Evolutionary conservation across 352 stramenopile species (phyloP).

Genomic region (Phytopythium litorale): DNA sequence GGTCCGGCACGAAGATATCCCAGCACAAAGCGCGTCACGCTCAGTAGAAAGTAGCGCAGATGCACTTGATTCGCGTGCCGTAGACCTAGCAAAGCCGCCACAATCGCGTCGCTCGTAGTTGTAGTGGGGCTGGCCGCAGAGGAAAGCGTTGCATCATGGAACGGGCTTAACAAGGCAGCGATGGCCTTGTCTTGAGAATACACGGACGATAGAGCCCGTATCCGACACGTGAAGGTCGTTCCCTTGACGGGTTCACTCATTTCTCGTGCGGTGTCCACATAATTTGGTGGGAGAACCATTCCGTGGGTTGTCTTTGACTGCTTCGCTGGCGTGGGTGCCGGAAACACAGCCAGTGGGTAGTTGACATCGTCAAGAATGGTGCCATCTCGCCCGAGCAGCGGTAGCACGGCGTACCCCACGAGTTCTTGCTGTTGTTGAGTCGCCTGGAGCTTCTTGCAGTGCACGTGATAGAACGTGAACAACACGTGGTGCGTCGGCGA

Average conservation of each 20-base stretch:
- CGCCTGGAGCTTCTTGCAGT: slow-evolving; percentile 72
- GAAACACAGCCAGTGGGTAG: slow-evolving; percentile 35
- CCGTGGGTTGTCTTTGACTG: slow-evolving; percentile 11
- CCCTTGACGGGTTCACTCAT: slow-evolving; percentile 29
- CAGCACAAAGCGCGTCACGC: slow-evolving; percentile 40
- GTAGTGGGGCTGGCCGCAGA: background rate
- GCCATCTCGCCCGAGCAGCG: slow-evolving; percentile 43
- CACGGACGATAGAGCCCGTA: slow-evolving; percentile 45
- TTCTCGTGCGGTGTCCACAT: slow-evolving; percentile 30
- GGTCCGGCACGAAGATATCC: slow-evolving; percentile 45
- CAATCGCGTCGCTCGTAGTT: slow-evolving; percentile 15
- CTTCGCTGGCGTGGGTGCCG: slow-evolving; percentile 17
- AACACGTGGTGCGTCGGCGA: slow-evolving; percentile 49
- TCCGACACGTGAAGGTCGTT: slow-evolving; percentile 30
- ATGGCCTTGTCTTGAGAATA: slow-evolving; percentile 51
- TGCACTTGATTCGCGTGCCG: slow-evolving; percentile 23
- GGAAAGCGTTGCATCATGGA: slow-evolving; percentile 19
- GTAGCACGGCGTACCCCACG: slow-evolving; percentile 46
- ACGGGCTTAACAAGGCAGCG: slow-evolving; percentile 41
- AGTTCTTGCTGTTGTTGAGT: slow-evolving; percentile 65
- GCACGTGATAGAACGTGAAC: slow-evolving; percentile 78
- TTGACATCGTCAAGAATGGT: slow-evolving; percentile 45
- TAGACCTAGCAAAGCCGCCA: slow-evolving; percentile 29
- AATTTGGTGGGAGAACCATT: slow-evolving; percentile 36
- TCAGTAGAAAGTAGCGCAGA: slow-evolving; percentile 55